Evolutionary conservation across 192 early-diverging fungal genomes (phyloP).

Genomic region (Backusella circina): DNA sequence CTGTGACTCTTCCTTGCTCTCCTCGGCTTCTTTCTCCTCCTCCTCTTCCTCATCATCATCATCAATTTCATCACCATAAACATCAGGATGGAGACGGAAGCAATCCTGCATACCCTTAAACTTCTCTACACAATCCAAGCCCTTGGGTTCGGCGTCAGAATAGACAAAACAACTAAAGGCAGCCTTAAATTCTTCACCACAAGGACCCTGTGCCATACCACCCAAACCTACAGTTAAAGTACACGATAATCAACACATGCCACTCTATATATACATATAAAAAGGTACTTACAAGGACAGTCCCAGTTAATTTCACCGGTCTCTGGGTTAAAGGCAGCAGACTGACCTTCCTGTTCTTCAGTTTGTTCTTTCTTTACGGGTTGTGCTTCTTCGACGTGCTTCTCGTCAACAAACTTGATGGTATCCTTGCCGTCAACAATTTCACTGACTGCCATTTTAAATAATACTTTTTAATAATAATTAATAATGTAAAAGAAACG

Average conservation of each 20-base stretch:
- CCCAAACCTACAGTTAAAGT: conserved; percentile 50
- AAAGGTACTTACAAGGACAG: conserved; percentile 69
- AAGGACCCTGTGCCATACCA: conserved; percentile 94
- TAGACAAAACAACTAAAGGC: conserved; percentile 98
- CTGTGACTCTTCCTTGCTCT: conserved; percentile 16
- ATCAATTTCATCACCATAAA: conserved; percentile 78
- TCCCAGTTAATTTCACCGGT: conserved; percentile 96
- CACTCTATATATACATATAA: background rate
- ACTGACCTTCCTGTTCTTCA: conserved; percentile 18
- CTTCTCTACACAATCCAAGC: conserved; percentile 91
- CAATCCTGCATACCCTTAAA: conserved; percentile 96
- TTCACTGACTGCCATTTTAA: conserved; percentile 9
- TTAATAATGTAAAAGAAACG: background rate
- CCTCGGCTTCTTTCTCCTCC: conserved; percentile 52
- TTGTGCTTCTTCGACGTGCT: conserved; percentile 10
- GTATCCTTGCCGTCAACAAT: conserved; percentile 34
- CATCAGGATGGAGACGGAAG: conserved; percentile 86
- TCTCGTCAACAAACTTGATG: conserved; percentile 30
- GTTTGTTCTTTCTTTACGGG: background rate
- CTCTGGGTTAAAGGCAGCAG: conserved; percentile 70
- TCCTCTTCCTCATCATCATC: conserved; percentile 68
- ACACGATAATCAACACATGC: too few relatives aligned
- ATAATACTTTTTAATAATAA: background rate
- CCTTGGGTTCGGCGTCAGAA: conserved; percentile 91
- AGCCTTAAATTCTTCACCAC: conserved; percentile 93